phyloP scores from a whole-genome alignment of 352 stramenopile genomes.

The Globisporangium orthogonon region DNA sequence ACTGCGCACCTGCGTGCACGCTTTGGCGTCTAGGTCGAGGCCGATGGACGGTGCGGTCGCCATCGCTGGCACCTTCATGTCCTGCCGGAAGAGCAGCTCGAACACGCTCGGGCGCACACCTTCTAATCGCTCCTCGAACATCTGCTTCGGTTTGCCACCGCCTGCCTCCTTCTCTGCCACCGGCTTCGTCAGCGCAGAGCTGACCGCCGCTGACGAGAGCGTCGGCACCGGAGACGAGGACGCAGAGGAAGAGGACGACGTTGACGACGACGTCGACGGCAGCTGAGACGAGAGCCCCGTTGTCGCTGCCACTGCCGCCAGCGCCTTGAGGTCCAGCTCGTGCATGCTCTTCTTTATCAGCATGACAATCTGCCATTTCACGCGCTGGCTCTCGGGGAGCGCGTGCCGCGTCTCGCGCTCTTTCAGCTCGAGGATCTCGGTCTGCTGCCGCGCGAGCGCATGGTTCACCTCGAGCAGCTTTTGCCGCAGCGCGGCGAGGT shows the following conservation, averaged over 20 bases:
- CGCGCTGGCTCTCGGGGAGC: conserved; percentile 48
- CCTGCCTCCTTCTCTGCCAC: conserved; percentile 2
- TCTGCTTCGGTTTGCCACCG: conserved; percentile 10
- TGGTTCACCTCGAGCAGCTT: conserved; percentile 68
- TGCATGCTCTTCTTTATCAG: conserved; percentile 61
- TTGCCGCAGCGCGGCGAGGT: conserved; percentile 47
- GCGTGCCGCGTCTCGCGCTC: conserved; percentile 59
- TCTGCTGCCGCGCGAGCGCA: conserved; percentile 49
- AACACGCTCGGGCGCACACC: conserved; percentile 58
- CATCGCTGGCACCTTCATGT: conserved; percentile 28
- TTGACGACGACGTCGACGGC: neutral
- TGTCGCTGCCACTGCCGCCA: conserved; percentile 6
- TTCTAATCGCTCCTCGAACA: conserved; percentile 54
- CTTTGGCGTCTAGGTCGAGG: conserved; percentile 35
- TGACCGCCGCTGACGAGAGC: neutral
- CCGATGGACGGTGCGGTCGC: conserved; percentile 21
- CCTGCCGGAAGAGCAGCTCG: conserved; percentile 47
- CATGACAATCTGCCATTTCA: conserved; percentile 57
- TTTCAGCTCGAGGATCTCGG: conserved; percentile 56
- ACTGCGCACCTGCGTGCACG: conserved; percentile 39
- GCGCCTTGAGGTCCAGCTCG: conserved; percentile 45
- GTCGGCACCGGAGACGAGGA: conserved; percentile 1
- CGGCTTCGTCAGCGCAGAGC: too few species aligned
- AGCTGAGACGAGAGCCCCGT: neutral
- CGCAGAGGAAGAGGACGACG: neutral